Percentiles rank a stretch among this genome's conserved stretches.
These are phyloP conservation scores for Suillus plorans DNA, from an alignment of 768 basidiomycete species.

Conservation along the genomic window DNA sequence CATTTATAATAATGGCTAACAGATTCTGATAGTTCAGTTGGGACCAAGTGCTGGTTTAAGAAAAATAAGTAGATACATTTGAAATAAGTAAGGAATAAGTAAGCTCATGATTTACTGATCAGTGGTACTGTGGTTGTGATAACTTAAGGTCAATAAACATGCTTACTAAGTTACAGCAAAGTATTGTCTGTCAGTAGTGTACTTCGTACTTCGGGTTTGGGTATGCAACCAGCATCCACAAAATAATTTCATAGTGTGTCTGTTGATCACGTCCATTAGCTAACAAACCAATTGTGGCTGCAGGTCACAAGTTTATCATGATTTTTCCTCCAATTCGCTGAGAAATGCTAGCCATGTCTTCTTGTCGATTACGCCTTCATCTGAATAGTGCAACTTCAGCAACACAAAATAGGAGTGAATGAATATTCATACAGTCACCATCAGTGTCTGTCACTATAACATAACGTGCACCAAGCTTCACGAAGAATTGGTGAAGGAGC, in stretches of 20 bases:
- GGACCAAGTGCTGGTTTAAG: no score
- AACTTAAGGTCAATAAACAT: not conserved
- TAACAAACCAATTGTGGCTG: not conserved
- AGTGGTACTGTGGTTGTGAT: not conserved
- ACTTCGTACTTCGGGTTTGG: not conserved
- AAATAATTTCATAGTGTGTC: not conserved
- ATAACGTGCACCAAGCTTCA: constrained; percentile 90
- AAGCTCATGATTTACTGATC: no score
- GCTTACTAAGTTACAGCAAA: not conserved
- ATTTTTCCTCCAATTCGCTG: constrained; percentile 66
- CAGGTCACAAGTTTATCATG: constrained; percentile 3
- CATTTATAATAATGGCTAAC: no score
- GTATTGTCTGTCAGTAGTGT: not conserved
- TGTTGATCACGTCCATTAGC: not conserved
- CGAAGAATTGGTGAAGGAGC: constrained; percentile 90
- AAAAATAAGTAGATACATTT: no score
- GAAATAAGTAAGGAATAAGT: no score
- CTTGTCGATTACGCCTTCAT: constrained; percentile 91
- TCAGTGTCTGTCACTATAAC: constrained; percentile 81
- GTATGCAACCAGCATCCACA: not conserved
- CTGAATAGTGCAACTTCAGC: constrained; percentile 35
- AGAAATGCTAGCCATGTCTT: constrained; percentile 92
- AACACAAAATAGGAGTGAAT: constrained; percentile 12
- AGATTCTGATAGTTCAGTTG: no score
- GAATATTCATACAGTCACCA: constrained; percentile 64